phyloP scores from a whole-genome alignment of 2,329 filamentous ascomycete species.

The Fusarium citri region DNA sequence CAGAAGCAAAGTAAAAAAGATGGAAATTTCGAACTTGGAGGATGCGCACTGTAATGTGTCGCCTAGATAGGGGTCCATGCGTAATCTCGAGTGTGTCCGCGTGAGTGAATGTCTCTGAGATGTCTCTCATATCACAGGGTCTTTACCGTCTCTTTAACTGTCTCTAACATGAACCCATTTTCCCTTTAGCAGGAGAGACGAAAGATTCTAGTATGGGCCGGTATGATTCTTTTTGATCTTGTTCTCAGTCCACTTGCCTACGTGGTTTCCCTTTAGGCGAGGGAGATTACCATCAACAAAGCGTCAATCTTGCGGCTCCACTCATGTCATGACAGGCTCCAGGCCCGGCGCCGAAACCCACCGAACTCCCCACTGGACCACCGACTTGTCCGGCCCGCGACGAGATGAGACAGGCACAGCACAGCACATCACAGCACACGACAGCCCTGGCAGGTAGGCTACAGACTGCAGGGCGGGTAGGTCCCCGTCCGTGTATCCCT shows the following conservation, averaged over 20 bases:
- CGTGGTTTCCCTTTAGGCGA: constrained; percentile 27
- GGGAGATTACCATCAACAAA: constrained; percentile 23
- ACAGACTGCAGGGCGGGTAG: constrained; percentile 6
- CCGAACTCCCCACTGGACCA: constrained; percentile 13
- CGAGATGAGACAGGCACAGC: constrained; percentile 23
- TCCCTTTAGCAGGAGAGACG: neutral
- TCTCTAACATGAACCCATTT: neutral
- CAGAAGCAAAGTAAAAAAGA: constrained; percentile 4
- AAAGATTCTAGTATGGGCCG: constrained; percentile 9
- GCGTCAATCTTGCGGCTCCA: constrained; percentile 31
- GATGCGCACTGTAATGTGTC: neutral
- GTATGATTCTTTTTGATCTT: constrained; percentile 14
- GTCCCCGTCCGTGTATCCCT: constrained; percentile 19
- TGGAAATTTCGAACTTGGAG: constrained; percentile 3
- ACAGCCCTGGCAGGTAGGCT: constrained; percentile 6
- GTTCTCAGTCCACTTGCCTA: constrained; percentile 35
- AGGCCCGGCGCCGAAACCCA: constrained; percentile 31
- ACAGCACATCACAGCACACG: constrained; percentile 22
- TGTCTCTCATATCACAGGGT: constrained; percentile 8
- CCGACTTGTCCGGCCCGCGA: constrained; percentile 30
- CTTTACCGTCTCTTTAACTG: constrained; percentile 6
- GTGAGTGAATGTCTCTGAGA: constrained; percentile 1
- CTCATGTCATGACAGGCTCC: constrained; percentile 6
- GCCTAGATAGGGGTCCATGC: constrained; percentile 8
- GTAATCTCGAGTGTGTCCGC: constrained; percentile 8